Evolutionary conservation across 106 monocot genomes (phyloP).

Genomic region (Amphibolis antarctica): DNA sequence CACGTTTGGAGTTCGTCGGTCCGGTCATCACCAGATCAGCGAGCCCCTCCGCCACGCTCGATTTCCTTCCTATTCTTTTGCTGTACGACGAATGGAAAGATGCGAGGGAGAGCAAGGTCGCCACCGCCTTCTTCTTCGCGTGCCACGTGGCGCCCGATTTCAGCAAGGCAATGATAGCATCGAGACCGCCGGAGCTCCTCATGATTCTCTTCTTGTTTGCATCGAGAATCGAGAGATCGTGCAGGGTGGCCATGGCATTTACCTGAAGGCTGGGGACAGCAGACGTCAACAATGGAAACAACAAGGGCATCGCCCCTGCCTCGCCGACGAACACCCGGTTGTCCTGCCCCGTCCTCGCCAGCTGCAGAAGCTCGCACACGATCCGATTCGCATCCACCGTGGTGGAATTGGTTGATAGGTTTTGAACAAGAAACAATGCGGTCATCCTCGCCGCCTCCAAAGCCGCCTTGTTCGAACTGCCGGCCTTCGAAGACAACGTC

Average conservation of each 20-base stretch:
- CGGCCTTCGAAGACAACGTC: background rate
- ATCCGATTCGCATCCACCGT: constrained; percentile 35
- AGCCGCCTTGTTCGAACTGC: constrained; percentile 49
- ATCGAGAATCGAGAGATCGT: constrained; percentile 82
- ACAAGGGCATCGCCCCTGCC: constrained; percentile 60
- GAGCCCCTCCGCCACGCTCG: constrained; percentile 23
- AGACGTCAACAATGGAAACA: constrained; percentile 47
- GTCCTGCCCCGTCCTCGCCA: constrained; percentile 37
- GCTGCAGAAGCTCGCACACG: constrained; percentile 72
- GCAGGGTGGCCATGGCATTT: constrained; percentile 65
- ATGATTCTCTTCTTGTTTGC: constrained; percentile 63
- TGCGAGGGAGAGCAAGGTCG: constrained; percentile 40
- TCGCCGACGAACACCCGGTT: constrained; percentile 59
- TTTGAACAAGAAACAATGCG: constrained; percentile 49
- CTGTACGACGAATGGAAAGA: constrained; percentile 39
- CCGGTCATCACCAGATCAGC: constrained; percentile 32
- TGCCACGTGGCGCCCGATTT: constrained; percentile 43
- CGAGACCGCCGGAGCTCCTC: constrained; percentile 46
- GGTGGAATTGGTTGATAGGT: constrained; percentile 18
- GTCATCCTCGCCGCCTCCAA: constrained; percentile 74
- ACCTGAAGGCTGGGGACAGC: constrained; percentile 40
- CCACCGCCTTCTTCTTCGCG: constrained; percentile 74
- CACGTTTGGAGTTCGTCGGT: constrained; percentile 41
- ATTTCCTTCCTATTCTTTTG: constrained; percentile 34
- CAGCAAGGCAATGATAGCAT: constrained; percentile 39